A percentile compares a stretch with the other conserved stretches of the same genome.
phyloP scores from a whole-genome alignment of 2,329 filamentous ascomycete genomes.

The Juglanconis sp. region DNA sequence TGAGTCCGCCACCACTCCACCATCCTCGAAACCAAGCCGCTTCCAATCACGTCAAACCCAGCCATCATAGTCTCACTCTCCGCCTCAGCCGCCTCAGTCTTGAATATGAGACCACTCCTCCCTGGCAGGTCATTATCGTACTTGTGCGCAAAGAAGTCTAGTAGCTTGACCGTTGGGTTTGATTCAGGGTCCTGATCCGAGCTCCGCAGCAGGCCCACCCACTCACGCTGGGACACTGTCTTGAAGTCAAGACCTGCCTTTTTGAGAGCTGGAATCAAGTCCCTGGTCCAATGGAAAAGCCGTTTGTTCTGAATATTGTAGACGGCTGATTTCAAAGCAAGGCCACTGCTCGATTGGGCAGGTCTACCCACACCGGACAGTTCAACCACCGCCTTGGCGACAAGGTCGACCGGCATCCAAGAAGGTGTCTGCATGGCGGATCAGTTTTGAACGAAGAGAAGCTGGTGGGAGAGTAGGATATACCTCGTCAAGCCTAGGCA shows the following conservation, averaged over 20 bases:
- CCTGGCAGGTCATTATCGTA: conserved; percentile 35
- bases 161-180: conserved; percentile 51
- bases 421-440: conserved; percentile 23
- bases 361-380: conserved; percentile 24
- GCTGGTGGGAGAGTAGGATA: too few relatives aligned
- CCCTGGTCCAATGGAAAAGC: conserved; percentile 46
- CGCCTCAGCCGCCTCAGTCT: conserved; percentile 1
- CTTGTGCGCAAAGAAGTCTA: conserved; percentile 50
- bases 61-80: conserved; percentile 30
- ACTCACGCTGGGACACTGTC: conserved; percentile 39
- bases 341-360: conserved; percentile 18
- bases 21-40: conserved; percentile 36
- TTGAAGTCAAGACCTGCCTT: conserved; percentile 43
- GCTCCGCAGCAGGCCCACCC: conserved; percentile 40
- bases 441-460: too few relatives aligned
- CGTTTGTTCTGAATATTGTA: conserved; percentile 47
- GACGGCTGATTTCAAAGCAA: conserved; percentile 28
- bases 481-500: conserved; percentile 44
- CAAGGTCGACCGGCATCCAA: conserved; percentile 45
- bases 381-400: conserved; percentile 39
- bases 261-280: conserved; percentile 47
- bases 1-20: conserved; percentile 29
- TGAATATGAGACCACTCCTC: too few relatives aligned
- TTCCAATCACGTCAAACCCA: conserved; percentile 35
- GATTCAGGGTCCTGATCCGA: conserved; percentile 41